Conservation (phyloP, 495 filamentous ascomycete species). For the Podospora didyma region DNA sequence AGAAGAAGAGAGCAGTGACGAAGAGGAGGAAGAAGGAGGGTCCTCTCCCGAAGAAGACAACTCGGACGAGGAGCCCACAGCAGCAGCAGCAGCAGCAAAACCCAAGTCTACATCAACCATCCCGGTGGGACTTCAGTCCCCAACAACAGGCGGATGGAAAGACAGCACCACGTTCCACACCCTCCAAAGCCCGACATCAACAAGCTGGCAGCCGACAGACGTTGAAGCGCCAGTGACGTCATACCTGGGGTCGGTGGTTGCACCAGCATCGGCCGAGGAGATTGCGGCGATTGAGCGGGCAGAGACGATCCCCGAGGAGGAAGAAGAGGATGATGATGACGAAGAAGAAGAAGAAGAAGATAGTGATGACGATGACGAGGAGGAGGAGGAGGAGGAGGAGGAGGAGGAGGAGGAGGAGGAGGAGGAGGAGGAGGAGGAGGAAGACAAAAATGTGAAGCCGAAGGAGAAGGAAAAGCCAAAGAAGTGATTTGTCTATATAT, state of each 20-base stretch:
- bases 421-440: conserved; percentile 22
- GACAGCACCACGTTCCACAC: conserved; percentile 14
- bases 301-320: conserved; percentile 33
- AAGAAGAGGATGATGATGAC: conserved; percentile 25
- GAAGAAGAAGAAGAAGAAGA: conserved; percentile 25
- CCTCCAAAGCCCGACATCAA: conserved; percentile 43
- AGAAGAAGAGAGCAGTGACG: conserved; percentile 2
- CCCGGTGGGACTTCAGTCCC: conserved; percentile 29
- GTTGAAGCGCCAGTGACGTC: conserved; percentile 29
- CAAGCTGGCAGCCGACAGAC: conserved; percentile 42
- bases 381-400: conserved; percentile 23
- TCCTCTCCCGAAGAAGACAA: not conserved
- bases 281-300: conserved; percentile 36
- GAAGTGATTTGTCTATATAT: conserved; percentile 2
- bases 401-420: conserved; percentile 2
- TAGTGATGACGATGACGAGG: conserved; percentile 19
- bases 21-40: conserved; percentile 1
- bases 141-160: conserved; percentile 34
- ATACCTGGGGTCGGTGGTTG: conserved; percentile 26
- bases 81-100: not conserved
- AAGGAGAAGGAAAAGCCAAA: conserved; percentile 14
- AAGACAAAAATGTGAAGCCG: conserved; percentile 14
- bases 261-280: conserved; percentile 29
- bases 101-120: not conserved
- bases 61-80: conserved; percentile 5